Evolutionary conservation across 2,329 filamentous ascomycete genomes (phyloP), one percentile per base, ranked within the genome.

Genomic region (Pyrenophora teres): DNA sequence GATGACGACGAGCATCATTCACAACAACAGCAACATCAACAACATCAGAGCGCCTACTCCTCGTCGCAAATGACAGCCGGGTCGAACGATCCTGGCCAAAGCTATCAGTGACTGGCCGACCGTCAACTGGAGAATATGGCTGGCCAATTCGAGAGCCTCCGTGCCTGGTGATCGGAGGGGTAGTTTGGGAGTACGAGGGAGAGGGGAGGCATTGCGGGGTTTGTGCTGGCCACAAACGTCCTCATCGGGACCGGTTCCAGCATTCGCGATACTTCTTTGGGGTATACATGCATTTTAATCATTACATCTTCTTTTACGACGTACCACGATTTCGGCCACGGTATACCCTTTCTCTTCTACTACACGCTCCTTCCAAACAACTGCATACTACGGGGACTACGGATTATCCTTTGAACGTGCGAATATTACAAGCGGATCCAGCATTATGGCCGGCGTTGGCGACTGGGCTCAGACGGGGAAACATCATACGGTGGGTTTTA

Each of bases 101-200:
- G 57, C 54, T 74, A 67, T 52, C 71, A 72, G 46, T 72, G 70
- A 74, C 69, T 72, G 31, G 56, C 67, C 68, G 70, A 69, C 44
- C 57, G 56, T 21, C 21, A 41, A 9, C 51, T 50, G 42, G 50
- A 56, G 21, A 50, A 44, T 25, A 46, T 62, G 35, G 41, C 54
- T 31, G 52, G 52, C 18, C 54, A 65, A 45, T 68, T 70, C 53
- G 57, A 69, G 46, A 52, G 57, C 30, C 54, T 70, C 39, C 58
- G 60, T 52, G 63, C 65, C 45, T 65, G 58, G 59, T 67, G 60
- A 68, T 54, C 49, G 41, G 56, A 50, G 51, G 32, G n/a, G 27
- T 32, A 19, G 31, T 46, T 54, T 52, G 54, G 37, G 47, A 23
- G 36, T 23, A 38, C 31, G 49, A 47, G 42, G 41, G 44, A 37